Percentiles rank a stretch among this genome's conserved stretches.
Conservation (phyloP, 148 eudicot species). For the Rhododendron ferrugineum region DNA sequence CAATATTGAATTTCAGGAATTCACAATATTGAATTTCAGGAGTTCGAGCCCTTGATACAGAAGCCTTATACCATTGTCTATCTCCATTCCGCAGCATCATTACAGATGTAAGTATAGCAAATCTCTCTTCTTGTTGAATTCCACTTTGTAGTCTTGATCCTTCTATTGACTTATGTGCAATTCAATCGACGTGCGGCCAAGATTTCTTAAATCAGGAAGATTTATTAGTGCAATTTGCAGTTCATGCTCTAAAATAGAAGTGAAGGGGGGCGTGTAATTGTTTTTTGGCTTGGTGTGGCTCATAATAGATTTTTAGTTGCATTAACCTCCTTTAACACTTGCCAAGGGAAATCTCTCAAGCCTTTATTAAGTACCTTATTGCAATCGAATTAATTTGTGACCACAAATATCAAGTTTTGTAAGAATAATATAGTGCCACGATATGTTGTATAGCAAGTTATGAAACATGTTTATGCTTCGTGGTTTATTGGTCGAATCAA, state of each 20-base stretch:
- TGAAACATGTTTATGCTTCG: too few species aligned
- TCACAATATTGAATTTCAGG: slow-evolving; percentile 49
- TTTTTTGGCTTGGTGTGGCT: not conserved
- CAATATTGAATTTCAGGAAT: slow-evolving; percentile 56
- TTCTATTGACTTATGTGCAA: not conserved
- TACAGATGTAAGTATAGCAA: slow-evolving; percentile 67
- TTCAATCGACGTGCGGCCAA: not conserved
- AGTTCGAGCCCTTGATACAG: slow-evolving; percentile 92
- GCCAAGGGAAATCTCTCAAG: not conserved
- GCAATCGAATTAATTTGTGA: not conserved
- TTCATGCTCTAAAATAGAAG: not conserved
- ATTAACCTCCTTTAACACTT: not conserved
- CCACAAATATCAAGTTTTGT: too few species aligned
- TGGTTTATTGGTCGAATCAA: too few species aligned
- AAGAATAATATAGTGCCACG: too few species aligned
- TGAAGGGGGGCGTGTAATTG: not conserved
- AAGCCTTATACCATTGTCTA: slow-evolving; percentile 92
- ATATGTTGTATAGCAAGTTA: too few species aligned
- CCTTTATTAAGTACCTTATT: not conserved
- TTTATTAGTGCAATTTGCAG: not conserved
- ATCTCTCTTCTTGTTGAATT: not conserved
- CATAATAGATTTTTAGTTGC: not conserved
- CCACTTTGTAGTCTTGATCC: not conserved
- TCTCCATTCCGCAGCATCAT: slow-evolving; percentile 95
- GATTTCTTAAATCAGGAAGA: not conserved